A percentile compares a stretch with the other conserved stretches of the same genome.
These are phyloP conservation scores for Barnettozyma californica DNA, from an alignment of 805 yeast species.

Conservation along the genomic window DNA sequence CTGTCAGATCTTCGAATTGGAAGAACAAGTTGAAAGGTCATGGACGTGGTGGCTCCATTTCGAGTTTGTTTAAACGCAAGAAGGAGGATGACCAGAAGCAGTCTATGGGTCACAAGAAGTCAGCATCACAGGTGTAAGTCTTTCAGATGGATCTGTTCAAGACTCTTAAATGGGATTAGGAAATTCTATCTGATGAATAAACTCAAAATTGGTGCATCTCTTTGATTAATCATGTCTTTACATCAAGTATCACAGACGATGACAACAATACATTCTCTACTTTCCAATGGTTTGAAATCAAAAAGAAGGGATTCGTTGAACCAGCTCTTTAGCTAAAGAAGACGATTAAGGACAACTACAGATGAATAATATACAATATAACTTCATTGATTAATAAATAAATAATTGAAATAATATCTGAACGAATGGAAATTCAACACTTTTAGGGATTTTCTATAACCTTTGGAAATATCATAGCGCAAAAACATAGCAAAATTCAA, in stretches of 20 bases:
- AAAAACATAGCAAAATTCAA: no score
- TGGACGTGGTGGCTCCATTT: neutral
- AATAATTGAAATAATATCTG: no score
- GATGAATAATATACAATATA: no score
- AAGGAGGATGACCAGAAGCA: neutral
- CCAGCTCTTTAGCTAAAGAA: no score
- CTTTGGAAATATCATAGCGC: neutral
- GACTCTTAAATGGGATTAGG: no score
- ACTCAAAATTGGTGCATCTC: no score
- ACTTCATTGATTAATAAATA: neutral
- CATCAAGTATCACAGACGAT: no score
- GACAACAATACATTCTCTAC: no score
- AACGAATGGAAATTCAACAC: neutral
- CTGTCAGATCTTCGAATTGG: neutral
- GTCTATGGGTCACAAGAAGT: neutral
- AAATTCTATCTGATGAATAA: no score
- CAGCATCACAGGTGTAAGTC: neutral
- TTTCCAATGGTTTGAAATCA: no score
- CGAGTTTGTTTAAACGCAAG: neutral
- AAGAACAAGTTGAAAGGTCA: neutral
- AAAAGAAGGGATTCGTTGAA: no score
- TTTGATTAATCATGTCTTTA: neutral
- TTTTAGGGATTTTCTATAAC: neutral
- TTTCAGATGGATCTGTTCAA: neutral
- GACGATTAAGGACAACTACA: no score